Base-by-base conservation (phyloP, 192 early-diverging fungal genomes). In the Bifiguratus adelaidae region DNA sequence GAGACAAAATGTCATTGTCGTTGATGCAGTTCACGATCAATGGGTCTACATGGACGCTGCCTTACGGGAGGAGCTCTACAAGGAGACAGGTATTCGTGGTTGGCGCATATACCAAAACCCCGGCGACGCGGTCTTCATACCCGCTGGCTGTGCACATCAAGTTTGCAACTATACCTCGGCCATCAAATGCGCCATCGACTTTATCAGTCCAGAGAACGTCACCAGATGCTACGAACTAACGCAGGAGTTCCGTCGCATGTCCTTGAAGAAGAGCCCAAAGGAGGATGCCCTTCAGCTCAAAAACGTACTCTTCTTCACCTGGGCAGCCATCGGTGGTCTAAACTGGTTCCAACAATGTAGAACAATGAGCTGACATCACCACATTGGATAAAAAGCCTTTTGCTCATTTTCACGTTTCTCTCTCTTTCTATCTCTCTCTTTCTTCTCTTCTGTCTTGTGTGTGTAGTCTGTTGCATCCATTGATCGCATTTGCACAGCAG, bases 51-150 rank as follows among this genome's bases (percentile, higher is more conserved):
- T 89, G 13, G 68, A 74, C n/a, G 47, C 44, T 11, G 41, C 36
- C 0, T 50, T 75, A 12, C 67, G 69, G 8, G 24, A 45, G 4
- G 18, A 46, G n/a, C 53, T 89, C 13, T 53, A 36, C 21, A 13
- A 44, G n/a, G 26, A 47, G 13, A 48, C 69, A 13, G 68, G 63
- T 4, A 62, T 76, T 9, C 38, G 44, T 3, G 56, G 65, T 26
- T 83, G 73, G 60, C 65, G 78, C 12, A 37, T 89, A 0, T 67
- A 67, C 44, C 83, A 89, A 58, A 70, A 73, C 30, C 68, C 75
- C 0, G 84, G 84, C 8, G 87, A 89, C 56, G 74, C 79, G 0
- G 75, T 89, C 2, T 87, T 81, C 66, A 68, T 89, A 1, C 84
- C 87, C 0, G 87, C 83, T 8, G 87, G 87, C 4, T 81, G 70